Conservation (phyloP, 495 filamentous ascomycete species). For the Saxophila tyrrhenica region DNA sequence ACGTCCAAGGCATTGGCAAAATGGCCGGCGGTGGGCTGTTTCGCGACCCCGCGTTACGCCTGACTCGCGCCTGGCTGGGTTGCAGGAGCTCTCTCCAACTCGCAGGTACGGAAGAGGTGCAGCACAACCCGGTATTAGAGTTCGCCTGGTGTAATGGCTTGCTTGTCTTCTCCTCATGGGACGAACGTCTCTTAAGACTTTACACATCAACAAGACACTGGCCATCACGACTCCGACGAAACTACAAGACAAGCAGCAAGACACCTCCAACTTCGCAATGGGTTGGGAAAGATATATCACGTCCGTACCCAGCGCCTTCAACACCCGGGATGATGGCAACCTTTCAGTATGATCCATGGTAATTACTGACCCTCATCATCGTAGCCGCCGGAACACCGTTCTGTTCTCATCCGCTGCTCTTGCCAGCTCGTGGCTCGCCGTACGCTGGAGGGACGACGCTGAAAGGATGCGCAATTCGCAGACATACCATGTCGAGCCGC, state of each 20-base stretch:
- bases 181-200: background rate
- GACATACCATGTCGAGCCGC: conserved; percentile 1
- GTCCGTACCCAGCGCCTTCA: background rate
- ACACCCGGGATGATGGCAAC: background rate
- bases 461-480: background rate
- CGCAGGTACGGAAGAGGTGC: too few species aligned
- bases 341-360: background rate
- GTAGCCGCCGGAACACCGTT: conserved; percentile 3
- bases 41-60: background rate
- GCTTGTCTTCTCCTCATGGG: background rate
- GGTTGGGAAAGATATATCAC: background rate
- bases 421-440: conserved; percentile 1
- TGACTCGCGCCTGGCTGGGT: too few species aligned
- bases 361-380: background rate
- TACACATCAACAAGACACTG: background rate
- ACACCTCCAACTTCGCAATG: background rate
- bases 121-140: too few species aligned
- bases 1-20: background rate
- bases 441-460: background rate
- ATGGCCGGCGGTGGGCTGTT: background rate
- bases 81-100: too few species aligned
- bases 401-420: conserved; percentile 1
- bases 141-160: background rate
- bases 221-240: background rate
- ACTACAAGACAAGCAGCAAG: background rate